These are phyloP conservation scores for Lactarius tabidus DNA, from an alignment of 768 basidiomycete species.

Conservation along the genomic window DNA sequence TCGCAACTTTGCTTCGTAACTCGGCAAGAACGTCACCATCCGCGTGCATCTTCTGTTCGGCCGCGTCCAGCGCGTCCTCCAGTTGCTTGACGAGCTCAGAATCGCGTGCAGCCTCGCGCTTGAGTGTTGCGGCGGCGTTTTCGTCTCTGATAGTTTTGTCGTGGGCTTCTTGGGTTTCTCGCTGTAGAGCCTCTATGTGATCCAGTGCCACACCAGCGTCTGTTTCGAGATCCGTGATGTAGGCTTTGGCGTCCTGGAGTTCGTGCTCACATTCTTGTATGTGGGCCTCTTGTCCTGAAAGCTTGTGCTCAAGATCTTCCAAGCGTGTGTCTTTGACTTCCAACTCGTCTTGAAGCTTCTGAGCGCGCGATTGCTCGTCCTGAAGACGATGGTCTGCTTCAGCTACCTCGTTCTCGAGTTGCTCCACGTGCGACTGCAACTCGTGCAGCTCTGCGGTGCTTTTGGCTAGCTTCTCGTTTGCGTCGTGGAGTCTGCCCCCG, in stretches of 20 bases:
- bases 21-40: conserved; percentile 54
- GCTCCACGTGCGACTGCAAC: conserved; percentile 54
- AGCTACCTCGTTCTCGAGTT: conserved; percentile 58
- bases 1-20: conserved; percentile 47
- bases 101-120: conserved; percentile 46
- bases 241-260: conserved; percentile 42
- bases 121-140: conserved; percentile 30
- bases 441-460: conserved; percentile 56
- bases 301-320: conserved; percentile 25
- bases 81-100: conserved; percentile 59
- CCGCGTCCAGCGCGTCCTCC: conserved; percentile 72
- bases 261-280: conserved; percentile 30
- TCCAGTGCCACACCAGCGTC: conserved; percentile 50
- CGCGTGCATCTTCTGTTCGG: conserved; percentile 62
- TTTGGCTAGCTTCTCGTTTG: conserved; percentile 55
- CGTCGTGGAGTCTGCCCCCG: conserved; percentile 61
- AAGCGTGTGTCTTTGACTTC: conserved; percentile 33
- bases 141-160: conserved; percentile 44
- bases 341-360: conserved; percentile 39
- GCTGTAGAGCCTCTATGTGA: conserved; percentile 54
- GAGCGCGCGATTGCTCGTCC: conserved; percentile 45
- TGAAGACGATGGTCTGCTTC: conserved; percentile 48
- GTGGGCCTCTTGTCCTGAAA: conserved; percentile 24
- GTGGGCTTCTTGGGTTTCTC: conserved; percentile 45
- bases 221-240: conserved; percentile 58